Conservation (phyloP, 2,329 filamentous ascomycete genomes). For the Colletotrichum cereale region DNA sequence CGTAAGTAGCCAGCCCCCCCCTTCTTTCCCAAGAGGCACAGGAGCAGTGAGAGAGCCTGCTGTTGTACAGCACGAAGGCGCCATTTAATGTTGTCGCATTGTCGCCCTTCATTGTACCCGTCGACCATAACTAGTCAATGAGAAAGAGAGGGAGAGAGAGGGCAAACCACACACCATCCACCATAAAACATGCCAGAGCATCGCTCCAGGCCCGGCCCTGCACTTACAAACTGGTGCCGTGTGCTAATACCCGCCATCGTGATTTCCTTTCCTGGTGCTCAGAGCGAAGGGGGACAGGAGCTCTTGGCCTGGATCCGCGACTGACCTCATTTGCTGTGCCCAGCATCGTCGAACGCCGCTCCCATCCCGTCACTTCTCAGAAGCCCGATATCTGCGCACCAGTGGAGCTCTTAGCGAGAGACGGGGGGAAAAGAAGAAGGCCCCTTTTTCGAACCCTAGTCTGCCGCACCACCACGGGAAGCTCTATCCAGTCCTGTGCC, state of each 20-base stretch:
- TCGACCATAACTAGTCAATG: neutral
- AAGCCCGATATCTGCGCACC: constrained; percentile 31
- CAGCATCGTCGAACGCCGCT: constrained; percentile 37
- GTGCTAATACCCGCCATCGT: constrained; percentile 30
- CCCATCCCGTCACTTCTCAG: constrained; percentile 25
- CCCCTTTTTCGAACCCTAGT: constrained; percentile 37
- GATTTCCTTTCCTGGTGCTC: constrained; percentile 12
- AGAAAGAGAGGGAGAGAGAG: neutral
- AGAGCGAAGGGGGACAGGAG: constrained; percentile 9
- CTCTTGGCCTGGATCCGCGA: constrained; percentile 31
- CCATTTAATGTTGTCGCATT: constrained; percentile 9
- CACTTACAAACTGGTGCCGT: constrained; percentile 19
- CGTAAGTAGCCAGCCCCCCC: neutral
- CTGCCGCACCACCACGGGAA: constrained; percentile 34
- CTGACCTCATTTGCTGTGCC: constrained; percentile 39
- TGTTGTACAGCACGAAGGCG: neutral
- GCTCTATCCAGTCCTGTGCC: constrained; percentile 20
- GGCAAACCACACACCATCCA: neutral
- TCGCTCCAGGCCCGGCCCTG: constrained; percentile 28
- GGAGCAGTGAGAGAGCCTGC: neutral
- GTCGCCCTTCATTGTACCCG: neutral
- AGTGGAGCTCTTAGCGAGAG: constrained; percentile 36
- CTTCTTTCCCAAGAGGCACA: neutral
- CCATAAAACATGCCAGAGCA: constrained; percentile 1
- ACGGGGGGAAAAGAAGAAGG: neutral